Evolutionary conservation across 176 grass and related monocot species (phyloP).

Genomic region (Metroxylon sagu): DNA sequence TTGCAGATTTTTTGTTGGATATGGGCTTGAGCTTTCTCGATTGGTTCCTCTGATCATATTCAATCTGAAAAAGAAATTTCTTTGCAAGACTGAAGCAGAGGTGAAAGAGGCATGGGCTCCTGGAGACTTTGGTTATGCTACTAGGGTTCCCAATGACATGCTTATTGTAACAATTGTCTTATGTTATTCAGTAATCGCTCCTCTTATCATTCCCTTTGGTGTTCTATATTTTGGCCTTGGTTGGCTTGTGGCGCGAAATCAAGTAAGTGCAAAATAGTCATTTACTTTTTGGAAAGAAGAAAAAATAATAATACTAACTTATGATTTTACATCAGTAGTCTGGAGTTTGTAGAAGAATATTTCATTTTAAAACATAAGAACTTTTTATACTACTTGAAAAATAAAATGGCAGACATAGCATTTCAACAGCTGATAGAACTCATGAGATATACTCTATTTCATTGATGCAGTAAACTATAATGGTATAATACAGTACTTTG

Average conservation of each 20-base stretch:
- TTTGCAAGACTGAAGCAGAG: constrained; percentile 93
- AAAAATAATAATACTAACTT: no score
- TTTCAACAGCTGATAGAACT: no score
- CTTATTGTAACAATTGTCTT: constrained; percentile 71
- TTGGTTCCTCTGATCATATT: constrained; percentile 89
- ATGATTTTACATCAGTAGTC: no score
- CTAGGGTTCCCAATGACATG: constrained; percentile 81
- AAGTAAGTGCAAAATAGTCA: constrained; percentile 34
- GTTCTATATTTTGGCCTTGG: constrained; percentile 76
- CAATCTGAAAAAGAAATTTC: constrained; percentile 81
- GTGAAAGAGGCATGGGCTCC: constrained; percentile 75
- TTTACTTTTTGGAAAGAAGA: constrained; percentile 3
- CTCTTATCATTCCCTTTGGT: constrained; percentile 82
- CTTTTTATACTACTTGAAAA: no score
- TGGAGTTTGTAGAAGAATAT: no score
- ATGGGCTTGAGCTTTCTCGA: constrained; percentile 85
- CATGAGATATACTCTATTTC: no score
- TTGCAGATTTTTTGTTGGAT: constrained; percentile 89
- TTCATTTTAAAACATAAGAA: no score
- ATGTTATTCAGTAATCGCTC: constrained; percentile 87
- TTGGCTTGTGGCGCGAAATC: constrained; percentile 76
- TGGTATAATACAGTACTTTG: no score
- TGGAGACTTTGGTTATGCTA: constrained; percentile 51
- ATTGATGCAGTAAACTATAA: no score
- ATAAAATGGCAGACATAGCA: no score